phyloP scores from a whole-genome alignment of 2,329 filamentous ascomycete genomes.

The Acrodontium crateriforme region DNA sequence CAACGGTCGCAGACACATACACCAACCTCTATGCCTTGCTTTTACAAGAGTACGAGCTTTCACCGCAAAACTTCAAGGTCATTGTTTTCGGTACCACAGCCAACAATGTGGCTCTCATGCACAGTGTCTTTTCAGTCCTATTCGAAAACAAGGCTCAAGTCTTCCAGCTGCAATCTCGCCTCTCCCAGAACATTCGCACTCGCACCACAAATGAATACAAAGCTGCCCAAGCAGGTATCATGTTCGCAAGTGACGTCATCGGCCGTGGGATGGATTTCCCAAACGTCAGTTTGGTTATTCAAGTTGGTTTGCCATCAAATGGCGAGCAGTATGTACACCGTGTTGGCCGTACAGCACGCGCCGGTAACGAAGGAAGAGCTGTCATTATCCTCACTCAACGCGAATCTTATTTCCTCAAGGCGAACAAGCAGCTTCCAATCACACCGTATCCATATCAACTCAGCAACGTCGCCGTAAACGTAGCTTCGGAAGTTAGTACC shows the following conservation, averaged over 20 bases:
- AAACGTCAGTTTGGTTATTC: slow-evolving; percentile 81
- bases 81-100: slow-evolving; percentile 36
- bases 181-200: slow-evolving; percentile 28
- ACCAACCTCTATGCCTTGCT: slow-evolving; percentile 32
- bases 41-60: slow-evolving; percentile 26
- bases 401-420: slow-evolving; percentile 38
- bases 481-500: slow-evolving; percentile 17
- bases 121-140: slow-evolving; percentile 22
- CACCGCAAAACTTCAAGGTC: slow-evolving; percentile 29
- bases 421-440: slow-evolving; percentile 37
- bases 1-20: slow-evolving; percentile 30
- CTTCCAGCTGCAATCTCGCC: slow-evolving; percentile 31
- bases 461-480: slow-evolving; percentile 21
- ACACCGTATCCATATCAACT: slow-evolving; percentile 34
- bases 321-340: slow-evolving; percentile 69
- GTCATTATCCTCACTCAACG: slow-evolving; percentile 39
- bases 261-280: slow-evolving; percentile 95
- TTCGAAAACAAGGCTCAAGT: slow-evolving; percentile 25
- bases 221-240: slow-evolving; percentile 31
- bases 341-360: slow-evolving; percentile 83
- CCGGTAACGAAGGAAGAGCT: slow-evolving; percentile 54
- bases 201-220: slow-evolving; percentile 32
- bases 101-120: slow-evolving; percentile 31
- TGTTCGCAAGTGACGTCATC: slow-evolving; percentile 56
- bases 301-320: slow-evolving; percentile 49